Base-by-base conservation (phyloP, 495 filamentous ascomycete species). In the Lepidopterella palustris region DNA sequence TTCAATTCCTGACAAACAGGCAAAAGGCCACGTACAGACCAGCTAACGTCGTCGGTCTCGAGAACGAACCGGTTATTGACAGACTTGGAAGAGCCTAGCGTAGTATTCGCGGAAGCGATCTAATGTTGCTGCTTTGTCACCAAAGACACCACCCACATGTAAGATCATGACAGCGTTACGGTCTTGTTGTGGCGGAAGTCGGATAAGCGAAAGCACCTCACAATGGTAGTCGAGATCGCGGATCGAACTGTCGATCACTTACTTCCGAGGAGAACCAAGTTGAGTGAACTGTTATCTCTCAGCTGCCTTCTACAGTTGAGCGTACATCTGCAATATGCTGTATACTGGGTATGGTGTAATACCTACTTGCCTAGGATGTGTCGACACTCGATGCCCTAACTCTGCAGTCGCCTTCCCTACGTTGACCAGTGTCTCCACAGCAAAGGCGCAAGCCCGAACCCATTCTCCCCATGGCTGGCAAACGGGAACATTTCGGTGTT, bases 401-500 rank as follows among this genome's bases (percentile, higher is more conserved):
- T 90, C 82, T 51, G 85, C 88, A 23, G 90, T 82, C 0, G 92
- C 82, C 65, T 75, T 85, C 0, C 93, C 93, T 5, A 81, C 89
- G 54, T 93, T 84, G 3, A 78, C 84, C 3, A 97, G 78, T 1
- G 83, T 84, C 49, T 91, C 84, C 0, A 84, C 82, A 0, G 95
- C 93, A 70, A 98, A 0, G 88, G 88, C 0, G 86, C 86, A 10
- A 97, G 78, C 62, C 85, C 88, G 68, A 97, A 98, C 0, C 91
- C 93, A 62, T 95, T 90, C 57, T 87, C 86, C 25, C 79, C 78
- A 63, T 97, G 91, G 51, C 87, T 92, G 0, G 93, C 91, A 70
- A 97, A 97, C 0, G 92, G 93, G 60, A 97, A 97, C 89, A 96
- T 96, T 68, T 96, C 93, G 64, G 87, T 93, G 64, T 87, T 92